phyloP scores from a whole-genome alignment of 1,139 yeast genomes.

The Kodamaea alishanica region DNA sequence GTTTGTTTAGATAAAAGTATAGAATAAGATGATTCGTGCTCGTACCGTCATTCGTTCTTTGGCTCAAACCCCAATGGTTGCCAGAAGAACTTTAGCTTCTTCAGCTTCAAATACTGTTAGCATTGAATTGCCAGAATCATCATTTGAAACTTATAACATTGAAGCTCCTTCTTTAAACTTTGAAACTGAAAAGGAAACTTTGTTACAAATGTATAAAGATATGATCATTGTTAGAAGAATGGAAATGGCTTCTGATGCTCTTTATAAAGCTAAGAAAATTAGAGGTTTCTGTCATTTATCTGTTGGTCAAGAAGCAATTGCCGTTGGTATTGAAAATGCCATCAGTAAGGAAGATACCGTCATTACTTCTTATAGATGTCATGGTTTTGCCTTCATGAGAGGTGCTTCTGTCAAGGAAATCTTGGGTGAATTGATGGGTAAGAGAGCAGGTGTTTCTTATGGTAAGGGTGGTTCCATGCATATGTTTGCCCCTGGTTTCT shows the following conservation, averaged over 20 bases:
- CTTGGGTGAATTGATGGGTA: slow-evolving; percentile 95
- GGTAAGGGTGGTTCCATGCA: slow-evolving; percentile 99
- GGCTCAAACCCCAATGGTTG: slow-evolving; percentile 13
- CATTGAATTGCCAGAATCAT: slow-evolving; percentile 66
- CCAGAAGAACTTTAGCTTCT: slow-evolving; percentile 36
- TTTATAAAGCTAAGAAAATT: slow-evolving; percentile 96
- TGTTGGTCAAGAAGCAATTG: slow-evolving; percentile 98
- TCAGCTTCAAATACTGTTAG: slow-evolving; percentile 39
- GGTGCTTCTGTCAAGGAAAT: slow-evolving; percentile 90
- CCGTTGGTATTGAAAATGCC: slow-evolving; percentile 97
- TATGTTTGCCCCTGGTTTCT: slow-evolving; percentile 92
- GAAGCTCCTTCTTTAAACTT: slow-evolving; percentile 68
- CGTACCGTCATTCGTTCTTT: slow-evolving; percentile 19
- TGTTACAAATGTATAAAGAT: slow-evolving; percentile 93
- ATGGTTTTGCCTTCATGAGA: slow-evolving; percentile 95
- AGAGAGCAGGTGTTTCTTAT: slow-evolving; percentile 87
- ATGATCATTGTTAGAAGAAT: slow-evolving; percentile 92
- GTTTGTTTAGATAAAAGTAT: background rate
- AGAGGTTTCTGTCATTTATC: slow-evolving; percentile 98
- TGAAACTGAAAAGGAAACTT: slow-evolving; percentile 72
- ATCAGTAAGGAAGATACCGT: slow-evolving; percentile 79
- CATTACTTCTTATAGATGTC: slow-evolving; percentile 97
- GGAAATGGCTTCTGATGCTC: slow-evolving; percentile 98
- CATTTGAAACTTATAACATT: slow-evolving; percentile 84
- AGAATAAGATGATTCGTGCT: slow-evolving; percentile 19